A percentile compares a stretch with the other conserved stretches of the same genome.
Evolutionary conservation across 257 asterid genomes (phyloP).

Genomic region (Verbascum thapsus): DNA sequence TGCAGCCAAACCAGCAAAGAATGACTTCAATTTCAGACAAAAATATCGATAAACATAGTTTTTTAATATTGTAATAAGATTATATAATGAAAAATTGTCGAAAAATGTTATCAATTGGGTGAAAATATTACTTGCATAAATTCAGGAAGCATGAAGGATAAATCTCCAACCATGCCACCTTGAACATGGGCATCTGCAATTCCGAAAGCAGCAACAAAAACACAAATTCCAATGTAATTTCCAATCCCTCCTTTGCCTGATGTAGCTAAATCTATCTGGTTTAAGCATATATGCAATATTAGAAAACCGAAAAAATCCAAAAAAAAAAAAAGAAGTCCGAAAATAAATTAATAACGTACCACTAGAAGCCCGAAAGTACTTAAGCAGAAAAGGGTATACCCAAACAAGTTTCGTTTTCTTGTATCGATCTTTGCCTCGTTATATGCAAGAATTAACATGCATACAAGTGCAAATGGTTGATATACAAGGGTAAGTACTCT

Average conservation of each 20-base stretch:
- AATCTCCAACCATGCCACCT: constrained; percentile 61
- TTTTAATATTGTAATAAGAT: neutral
- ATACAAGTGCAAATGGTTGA: constrained; percentile 56
- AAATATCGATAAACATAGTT: neutral
- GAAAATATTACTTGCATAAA: constrained; percentile 37
- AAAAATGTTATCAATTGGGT: no score
- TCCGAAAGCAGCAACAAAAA: constrained; percentile 46
- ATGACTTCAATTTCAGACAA: constrained; percentile 42
- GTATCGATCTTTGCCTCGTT: constrained; percentile 50
- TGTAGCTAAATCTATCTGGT: constrained; percentile 52
- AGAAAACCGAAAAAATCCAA: no score
- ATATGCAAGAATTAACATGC: constrained; percentile 42
- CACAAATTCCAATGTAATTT: constrained; percentile 42
- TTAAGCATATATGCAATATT: no score
- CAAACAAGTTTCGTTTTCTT: constrained; percentile 43
- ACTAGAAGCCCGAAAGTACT: constrained; percentile 39
- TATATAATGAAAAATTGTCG: no score
- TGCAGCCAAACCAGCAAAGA: constrained; percentile 48
- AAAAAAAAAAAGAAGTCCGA: no score
- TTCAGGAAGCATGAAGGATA: constrained; percentile 50
- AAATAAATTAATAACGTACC: constrained; percentile 27
- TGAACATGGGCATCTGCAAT: constrained; percentile 55
- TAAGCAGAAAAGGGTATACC: constrained; percentile 43
- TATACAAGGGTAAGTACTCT: constrained; percentile 57
- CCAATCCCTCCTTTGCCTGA: constrained; percentile 46